Conservation (phyloP, 225 moss, liverwort and hornwort species). For the Antitrichia curtipendula region DNA sequence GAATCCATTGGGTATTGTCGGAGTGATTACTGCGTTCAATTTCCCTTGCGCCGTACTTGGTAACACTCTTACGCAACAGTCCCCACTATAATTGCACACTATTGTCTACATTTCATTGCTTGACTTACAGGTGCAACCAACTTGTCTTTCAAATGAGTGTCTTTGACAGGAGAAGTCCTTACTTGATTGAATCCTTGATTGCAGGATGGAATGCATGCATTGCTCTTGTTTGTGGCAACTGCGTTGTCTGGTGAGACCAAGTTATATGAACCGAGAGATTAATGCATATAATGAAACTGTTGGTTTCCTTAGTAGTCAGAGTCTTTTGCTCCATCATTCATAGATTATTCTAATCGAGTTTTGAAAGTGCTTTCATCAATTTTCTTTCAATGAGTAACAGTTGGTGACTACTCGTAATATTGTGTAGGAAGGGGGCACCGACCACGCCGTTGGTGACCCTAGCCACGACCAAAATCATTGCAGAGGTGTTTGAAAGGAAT, state of each 20-base stretch:
- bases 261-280: not conserved
- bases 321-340: not conserved
- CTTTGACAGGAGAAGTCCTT: not conserved
- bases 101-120: not conserved
- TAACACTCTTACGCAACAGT: constrained; percentile 2
- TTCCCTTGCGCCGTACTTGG: constrained; percentile 96
- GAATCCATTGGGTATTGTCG: constrained; percentile 95
- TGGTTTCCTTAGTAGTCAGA: not conserved
- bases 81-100: not conserved
- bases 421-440: constrained; percentile 85
- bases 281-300: not conserved
- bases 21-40: constrained; percentile 90
- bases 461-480: constrained; percentile 69
- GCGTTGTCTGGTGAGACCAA: constrained; percentile 75
- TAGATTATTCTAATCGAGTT: not conserved
- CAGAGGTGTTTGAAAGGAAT: constrained; percentile 74
- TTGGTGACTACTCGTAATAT: not conserved
- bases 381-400: not conserved
- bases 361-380: not conserved
- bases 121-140: not conserved
- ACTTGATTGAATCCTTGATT: not conserved
- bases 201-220: constrained; percentile 98
- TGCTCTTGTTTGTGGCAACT: constrained; percentile 79
- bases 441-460: constrained; percentile 74
- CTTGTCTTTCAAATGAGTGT: not conserved